These are phyloP conservation scores for Suillus bovinus DNA, from an alignment of 768 basidiomycete genomes.

Conservation along the genomic window DNA sequence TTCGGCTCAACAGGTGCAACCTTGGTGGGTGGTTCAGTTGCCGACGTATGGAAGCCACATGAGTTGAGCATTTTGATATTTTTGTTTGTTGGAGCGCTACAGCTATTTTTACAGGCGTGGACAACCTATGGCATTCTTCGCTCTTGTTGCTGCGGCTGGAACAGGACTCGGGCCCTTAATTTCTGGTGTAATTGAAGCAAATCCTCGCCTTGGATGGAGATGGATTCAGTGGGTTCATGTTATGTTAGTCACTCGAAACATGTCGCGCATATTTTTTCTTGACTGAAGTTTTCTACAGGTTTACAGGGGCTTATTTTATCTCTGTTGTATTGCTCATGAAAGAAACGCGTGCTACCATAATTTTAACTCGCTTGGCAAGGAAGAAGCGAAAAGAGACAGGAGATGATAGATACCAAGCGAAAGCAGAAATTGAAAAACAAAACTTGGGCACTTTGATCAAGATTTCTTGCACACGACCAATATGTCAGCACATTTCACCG, in stretches of 20 bases:
- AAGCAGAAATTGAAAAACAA: conserved; percentile 62
- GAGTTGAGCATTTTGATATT: conserved; percentile 41
- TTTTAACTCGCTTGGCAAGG: conserved; percentile 62
- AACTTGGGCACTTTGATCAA: conserved; percentile 56
- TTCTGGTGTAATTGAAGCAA: conserved; percentile 63
- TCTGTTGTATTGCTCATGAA: conserved; percentile 53
- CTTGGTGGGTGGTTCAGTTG: conserved; percentile 68
- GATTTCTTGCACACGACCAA: conserved; percentile 64
- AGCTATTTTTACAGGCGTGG: conserved; percentile 5
- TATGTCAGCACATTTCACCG: conserved; percentile 47
- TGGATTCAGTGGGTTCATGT: conserved; percentile 81
- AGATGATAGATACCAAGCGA: conserved; percentile 57
- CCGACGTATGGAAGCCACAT: conserved; percentile 58
- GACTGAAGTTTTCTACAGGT: conserved; percentile 33
- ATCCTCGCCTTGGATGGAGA: conserved; percentile 58
- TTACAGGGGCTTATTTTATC: conserved; percentile 49
- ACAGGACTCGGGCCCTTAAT: conserved; percentile 61
- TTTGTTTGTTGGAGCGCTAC: neutral
- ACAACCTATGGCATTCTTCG: conserved; percentile 76
- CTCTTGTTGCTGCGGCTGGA: conserved; percentile 54
- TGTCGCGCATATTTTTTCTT: neutral
- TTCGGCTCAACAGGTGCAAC: conserved; percentile 64
- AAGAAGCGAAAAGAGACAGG: conserved; percentile 65
- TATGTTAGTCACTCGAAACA: conserved; percentile 40
- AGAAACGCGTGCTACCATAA: conserved; percentile 70